These are phyloP conservation scores for Cordyceps farinosa DNA, from an alignment of 2,329 filamentous ascomycete genomes.

Conservation along the genomic window DNA sequence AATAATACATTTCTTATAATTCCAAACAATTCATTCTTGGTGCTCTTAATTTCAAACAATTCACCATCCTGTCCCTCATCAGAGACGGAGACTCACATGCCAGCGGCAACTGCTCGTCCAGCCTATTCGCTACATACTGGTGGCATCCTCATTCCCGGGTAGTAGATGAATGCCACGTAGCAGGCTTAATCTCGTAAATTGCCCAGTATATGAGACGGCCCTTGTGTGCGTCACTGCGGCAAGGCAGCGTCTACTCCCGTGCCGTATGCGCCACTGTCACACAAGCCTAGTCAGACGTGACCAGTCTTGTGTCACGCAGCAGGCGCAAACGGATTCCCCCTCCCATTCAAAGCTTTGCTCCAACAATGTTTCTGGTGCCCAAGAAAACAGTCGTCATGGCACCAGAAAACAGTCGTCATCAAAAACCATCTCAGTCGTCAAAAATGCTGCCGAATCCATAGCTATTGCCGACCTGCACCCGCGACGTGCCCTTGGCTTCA, in stretches of 20 bases:
- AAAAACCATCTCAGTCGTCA: not conserved
- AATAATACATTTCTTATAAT: too few species aligned
- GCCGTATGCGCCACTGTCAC: not conserved
- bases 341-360: not conserved
- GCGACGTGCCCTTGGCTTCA: conserved; percentile 9
- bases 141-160: not conserved
- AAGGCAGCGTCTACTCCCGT: not conserved
- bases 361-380: not conserved
- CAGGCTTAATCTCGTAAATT: not conserved
- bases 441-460: conserved; percentile 13
- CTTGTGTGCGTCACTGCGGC: not conserved
- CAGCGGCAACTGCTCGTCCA: too few species aligned
- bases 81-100: too few species aligned
- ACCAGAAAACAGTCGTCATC: not conserved
- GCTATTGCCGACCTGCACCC: conserved; percentile 13
- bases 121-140: too few species aligned
- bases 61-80: too few species aligned
- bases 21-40: not conserved
- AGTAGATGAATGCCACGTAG: not conserved
- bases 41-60: not conserved
- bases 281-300: not conserved
- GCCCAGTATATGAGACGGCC: not conserved
- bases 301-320: not conserved
- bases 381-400: not conserved
- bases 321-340: not conserved